Conservation (phyloP, 805 yeast genomes). For the Candida orba region DNA sequence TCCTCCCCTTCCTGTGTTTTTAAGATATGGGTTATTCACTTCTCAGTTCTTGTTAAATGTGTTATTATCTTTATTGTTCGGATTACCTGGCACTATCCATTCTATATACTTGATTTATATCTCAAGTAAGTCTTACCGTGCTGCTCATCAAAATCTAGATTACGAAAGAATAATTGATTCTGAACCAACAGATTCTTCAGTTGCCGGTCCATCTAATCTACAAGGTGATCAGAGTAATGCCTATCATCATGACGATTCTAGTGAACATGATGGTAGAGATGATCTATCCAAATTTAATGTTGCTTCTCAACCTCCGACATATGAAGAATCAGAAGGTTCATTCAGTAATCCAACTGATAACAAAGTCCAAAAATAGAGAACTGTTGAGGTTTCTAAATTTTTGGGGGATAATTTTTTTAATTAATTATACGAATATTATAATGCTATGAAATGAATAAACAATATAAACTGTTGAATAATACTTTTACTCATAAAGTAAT, state of each 20-base stretch:
- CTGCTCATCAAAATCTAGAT: slow-evolving; percentile 5
- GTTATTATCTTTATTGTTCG: slow-evolving; percentile 63
- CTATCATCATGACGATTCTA: not conserved
- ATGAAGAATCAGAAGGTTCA: slow-evolving; percentile 7
- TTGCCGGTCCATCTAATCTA: too few species aligned
- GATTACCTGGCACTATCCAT: slow-evolving; percentile 68
- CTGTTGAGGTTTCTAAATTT: not conserved
- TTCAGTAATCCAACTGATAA: slow-evolving; percentile 14
- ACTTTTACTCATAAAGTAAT: too few species aligned
- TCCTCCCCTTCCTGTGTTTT: slow-evolving; percentile 70
- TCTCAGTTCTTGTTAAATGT: slow-evolving; percentile 52
- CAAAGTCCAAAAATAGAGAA: slow-evolving; percentile 14
- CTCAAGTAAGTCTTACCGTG: not conserved
- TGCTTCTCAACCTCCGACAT: slow-evolving; percentile 16
- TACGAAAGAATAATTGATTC: slow-evolving; percentile 18
- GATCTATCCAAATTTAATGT: not conserved
- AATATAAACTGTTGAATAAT: too few species aligned
- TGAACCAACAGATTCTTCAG: not conserved
- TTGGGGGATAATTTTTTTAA: too few species aligned
- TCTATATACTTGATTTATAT: slow-evolving; percentile 36
- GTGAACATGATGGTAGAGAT: not conserved
- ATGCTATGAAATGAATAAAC: too few species aligned
- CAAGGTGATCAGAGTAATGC: not conserved
- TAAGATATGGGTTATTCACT: slow-evolving; percentile 54
- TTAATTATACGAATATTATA: too few species aligned